These are phyloP conservation scores for Microstegium vimineum DNA, from an alignment of 176 grass and related monocot species.

Conservation along the genomic window DNA sequence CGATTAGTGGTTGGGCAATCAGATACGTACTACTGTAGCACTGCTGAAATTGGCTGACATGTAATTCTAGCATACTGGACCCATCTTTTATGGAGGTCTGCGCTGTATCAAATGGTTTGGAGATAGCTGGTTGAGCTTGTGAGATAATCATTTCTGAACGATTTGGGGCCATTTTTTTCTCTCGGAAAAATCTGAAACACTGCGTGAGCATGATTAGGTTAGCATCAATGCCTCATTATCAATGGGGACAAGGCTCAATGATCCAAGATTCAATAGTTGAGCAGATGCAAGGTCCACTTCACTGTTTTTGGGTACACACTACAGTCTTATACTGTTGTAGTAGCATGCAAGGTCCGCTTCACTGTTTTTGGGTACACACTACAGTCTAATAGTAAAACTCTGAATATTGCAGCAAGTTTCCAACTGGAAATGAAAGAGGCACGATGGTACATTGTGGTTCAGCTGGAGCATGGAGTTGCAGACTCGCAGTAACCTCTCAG, in stretches of 20 bases:
- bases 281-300: slow-evolving; percentile 1
- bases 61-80: neutral
- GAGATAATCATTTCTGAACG: slow-evolving; percentile 13
- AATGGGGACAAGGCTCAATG: neutral
- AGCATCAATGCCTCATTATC: neutral
- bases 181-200: neutral
- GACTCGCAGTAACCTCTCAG: too few species aligned
- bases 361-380: neutral
- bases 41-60: neutral
- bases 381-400: neutral
- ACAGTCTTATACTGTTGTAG: neutral
- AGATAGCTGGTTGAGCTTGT: neutral
- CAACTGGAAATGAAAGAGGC: neutral
- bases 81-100: slow-evolving; percentile 4
- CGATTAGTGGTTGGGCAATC: neutral
- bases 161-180: neutral
- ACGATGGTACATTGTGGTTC: neutral
- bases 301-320: neutral
- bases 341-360: neutral
- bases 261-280: neutral
- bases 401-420: neutral
- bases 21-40: neutral
- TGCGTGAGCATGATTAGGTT: too few species aligned
- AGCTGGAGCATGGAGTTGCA: too few species aligned
- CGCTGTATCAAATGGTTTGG: neutral